Evolutionary conservation across 257 asterid genomes (phyloP).

Genomic region (Ligustrum vulgare): DNA sequence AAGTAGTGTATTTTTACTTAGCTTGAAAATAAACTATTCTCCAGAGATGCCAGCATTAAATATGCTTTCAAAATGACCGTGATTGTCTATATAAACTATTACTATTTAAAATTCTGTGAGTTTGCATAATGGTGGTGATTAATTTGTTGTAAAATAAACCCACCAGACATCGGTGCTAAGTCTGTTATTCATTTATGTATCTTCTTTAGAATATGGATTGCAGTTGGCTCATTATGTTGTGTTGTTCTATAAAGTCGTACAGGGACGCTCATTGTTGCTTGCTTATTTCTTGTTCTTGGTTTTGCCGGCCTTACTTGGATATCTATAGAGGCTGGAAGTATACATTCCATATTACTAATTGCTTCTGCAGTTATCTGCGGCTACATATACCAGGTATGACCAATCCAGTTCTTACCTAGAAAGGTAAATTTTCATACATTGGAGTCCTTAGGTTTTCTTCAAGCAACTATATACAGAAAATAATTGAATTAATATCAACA

Average conservation of each 20-base stretch:
- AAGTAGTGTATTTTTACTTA: not conserved
- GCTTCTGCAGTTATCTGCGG: constrained; percentile 71
- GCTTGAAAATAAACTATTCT: not conserved
- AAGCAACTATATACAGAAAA: not conserved
- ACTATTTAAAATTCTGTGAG: not conserved
- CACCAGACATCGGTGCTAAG: not conserved
- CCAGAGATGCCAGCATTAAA: not conserved
- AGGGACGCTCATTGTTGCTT: constrained; percentile 62
- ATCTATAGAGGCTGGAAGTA: constrained; percentile 63
- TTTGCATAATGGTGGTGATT: not conserved
- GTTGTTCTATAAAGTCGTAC: constrained; percentile 57
- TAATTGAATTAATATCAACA: not conserved
- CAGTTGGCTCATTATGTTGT: constrained; percentile 19
- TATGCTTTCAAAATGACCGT: not conserved
- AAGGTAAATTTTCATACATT: not conserved
- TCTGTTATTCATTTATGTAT: not conserved
- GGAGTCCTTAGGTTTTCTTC: not conserved
- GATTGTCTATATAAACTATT: not conserved
- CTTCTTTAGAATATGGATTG: constrained; percentile 13
- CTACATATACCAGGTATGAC: constrained; percentile 74
- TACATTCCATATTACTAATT: constrained; percentile 53
- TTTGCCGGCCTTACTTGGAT: constrained; percentile 65
- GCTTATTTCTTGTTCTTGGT: constrained; percentile 69
- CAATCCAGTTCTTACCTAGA: not conserved
- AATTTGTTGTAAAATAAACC: not conserved